A percentile compares a stretch with the other conserved stretches of the same genome.
phyloP scores from a whole-genome alignment of 228 moss, liverwort and hornwort genomes.

The Sphagnum magellanicum region DNA sequence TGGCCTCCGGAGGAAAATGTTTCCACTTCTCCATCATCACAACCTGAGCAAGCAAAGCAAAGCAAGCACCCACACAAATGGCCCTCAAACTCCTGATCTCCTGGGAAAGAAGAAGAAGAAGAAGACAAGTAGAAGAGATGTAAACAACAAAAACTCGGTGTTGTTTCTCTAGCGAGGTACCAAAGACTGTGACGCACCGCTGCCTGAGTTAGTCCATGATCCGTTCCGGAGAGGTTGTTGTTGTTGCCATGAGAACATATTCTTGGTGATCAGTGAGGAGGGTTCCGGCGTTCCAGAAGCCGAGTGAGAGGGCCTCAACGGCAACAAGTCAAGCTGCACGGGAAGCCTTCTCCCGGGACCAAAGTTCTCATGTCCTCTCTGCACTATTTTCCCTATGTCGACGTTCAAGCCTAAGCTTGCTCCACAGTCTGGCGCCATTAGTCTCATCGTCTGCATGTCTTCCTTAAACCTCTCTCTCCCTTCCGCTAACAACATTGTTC shows the following conservation, averaged over 20 bases:
- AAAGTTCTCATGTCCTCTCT: constrained; percentile 31
- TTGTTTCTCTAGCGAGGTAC: too few relatives aligned
- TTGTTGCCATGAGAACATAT: constrained; percentile 52
- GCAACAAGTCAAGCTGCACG: constrained; percentile 87
- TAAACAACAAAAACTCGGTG: too few relatives aligned
- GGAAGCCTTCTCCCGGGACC: constrained; percentile 47
- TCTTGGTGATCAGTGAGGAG: constrained; percentile 21
- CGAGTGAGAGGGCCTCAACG: constrained; percentile 69
- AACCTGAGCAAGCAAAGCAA: constrained; percentile 19
- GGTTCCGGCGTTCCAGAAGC: constrained; percentile 47
- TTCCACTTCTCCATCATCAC: constrained; percentile 79
- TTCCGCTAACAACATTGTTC: constrained; percentile 45
- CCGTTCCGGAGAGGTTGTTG: constrained; percentile 43
- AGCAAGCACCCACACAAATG: too few relatives aligned
- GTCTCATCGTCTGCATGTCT: constrained; percentile 77
- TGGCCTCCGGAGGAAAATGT: constrained; percentile 76
- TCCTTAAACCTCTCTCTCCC: constrained; percentile 69
- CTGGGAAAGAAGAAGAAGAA: neutral
- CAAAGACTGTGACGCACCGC: constrained; percentile 27
- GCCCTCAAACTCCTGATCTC: too few relatives aligned
- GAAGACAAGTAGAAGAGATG: too few relatives aligned
- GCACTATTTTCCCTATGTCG: constrained; percentile 73
- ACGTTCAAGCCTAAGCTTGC: constrained; percentile 80
- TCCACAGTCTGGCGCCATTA: constrained; percentile 64
- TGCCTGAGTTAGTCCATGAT: constrained; percentile 80